Evolutionary conservation across 331 rosid species (phyloP).

Genomic region (Ulmus americana): DNA sequence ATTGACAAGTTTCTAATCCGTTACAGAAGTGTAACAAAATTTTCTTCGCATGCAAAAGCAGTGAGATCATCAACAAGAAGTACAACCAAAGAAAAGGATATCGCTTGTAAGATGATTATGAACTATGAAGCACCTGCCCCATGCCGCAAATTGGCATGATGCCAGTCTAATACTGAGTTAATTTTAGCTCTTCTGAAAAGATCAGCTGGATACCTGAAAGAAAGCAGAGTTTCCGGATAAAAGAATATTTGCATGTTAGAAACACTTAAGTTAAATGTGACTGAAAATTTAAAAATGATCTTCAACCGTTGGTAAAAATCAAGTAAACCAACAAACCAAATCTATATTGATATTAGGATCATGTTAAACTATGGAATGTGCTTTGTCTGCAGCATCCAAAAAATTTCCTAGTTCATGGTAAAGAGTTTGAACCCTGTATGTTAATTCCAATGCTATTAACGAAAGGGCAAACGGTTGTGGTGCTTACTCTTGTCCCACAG

Average conservation of each 20-base stretch:
- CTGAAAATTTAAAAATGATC: neutral
- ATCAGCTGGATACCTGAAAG: constrained; percentile 82
- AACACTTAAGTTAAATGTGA: neutral
- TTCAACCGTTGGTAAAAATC: neutral
- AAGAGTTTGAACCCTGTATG: neutral
- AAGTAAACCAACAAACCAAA: neutral
- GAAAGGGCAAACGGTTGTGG: neutral
- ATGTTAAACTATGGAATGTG: neutral
- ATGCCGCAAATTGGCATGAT: constrained; percentile 66
- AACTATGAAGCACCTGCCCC: constrained; percentile 57
- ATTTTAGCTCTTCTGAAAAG: constrained; percentile 73
- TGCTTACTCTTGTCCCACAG: neutral
- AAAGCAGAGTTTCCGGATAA: constrained; percentile 11
- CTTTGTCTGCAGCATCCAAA: neutral
- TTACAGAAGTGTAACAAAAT: no score
- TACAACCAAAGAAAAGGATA: neutral
- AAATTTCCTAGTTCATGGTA: constrained; percentile 1
- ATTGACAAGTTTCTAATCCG: no score
- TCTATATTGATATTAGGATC: neutral
- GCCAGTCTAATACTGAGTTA: constrained; percentile 80
- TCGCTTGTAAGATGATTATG: neutral
- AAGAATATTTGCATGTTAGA: constrained; percentile 9
- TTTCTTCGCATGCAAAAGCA: neutral
- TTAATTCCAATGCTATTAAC: neutral
- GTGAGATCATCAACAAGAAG: neutral